Base-by-base conservation (phyloP, 1,284 basidiomycete genomes). In the Ganoderma leucocontextum region DNA sequence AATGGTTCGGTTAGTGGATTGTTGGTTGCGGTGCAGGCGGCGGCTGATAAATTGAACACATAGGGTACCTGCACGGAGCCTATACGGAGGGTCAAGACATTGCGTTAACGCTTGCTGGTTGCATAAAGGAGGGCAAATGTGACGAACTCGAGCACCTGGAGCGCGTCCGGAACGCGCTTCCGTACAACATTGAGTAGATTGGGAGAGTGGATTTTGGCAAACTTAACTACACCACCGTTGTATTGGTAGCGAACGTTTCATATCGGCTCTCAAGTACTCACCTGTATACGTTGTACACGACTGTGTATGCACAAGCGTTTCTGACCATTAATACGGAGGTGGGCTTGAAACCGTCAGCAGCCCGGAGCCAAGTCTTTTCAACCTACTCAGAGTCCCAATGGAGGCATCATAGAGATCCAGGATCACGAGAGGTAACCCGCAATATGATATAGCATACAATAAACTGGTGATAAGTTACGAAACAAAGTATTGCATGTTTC, bases 401-500 rank as follows among this genome's bases (percentile, higher is more conserved):
- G 13, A 39, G 8, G 39, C 39, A 39, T 35, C 52, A 5, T 7
- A 10, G 29, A 35, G 7, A 19, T 38, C 57, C 47, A 8, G 15
- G 55, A 38, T 59, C 7, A 9, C 57, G 35, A 39, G 52, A 5
- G 17, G 17, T 6, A 15, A 17, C n/a, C 36, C 7, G 44, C 44
- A 15, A n/a, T 58, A 63, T 63, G 62, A 13, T 15, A 62, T 44
- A 13, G n/a, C 12, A n/a, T 60, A 22, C 58, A 29, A 63, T n/a
- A 33, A 53, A 58, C 25, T 41, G 39, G 60, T 33, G 49, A 65
- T 68, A 70, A 52, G 53, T 81, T 78, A 71, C 42, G 62, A 90
- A 65, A 90, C 88, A 79, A 90, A 90, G 78, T 90, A 90, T 29
- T 86, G 87, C 85, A 90, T 87, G 67, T 84, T 85, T 52, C 80